phyloP scores from a whole-genome alignment of 2,329 filamentous ascomycete genomes.

The Trichoderma citrinoviride region DNA sequence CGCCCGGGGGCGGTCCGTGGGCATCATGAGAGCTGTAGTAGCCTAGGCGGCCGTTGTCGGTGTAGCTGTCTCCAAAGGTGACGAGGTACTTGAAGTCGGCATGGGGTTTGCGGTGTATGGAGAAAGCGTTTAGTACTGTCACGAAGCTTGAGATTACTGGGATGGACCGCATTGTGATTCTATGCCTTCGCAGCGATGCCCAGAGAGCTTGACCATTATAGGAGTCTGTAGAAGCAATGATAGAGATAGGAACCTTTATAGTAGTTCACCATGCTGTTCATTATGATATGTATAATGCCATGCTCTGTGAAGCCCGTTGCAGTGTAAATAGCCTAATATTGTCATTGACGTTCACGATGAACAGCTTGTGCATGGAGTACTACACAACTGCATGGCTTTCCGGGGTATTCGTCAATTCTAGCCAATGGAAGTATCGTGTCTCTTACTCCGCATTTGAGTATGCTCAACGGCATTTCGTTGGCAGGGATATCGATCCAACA shows the following conservation, averaged over 20 bases:
- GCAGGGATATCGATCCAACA: neutral
- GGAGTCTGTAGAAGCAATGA: neutral
- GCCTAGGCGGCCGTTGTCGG: slow-evolving; percentile 64
- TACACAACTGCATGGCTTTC: neutral
- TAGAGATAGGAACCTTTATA: neutral
- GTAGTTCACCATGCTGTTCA: neutral
- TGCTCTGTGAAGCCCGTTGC: neutral
- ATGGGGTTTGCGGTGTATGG: neutral
- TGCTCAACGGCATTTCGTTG: neutral
- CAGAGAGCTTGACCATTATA: neutral
- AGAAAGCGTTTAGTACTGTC: neutral
- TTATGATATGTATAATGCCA: neutral
- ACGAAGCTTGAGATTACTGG: neutral
- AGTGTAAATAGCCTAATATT: slow-evolving; percentile 8
- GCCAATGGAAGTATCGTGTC: neutral
- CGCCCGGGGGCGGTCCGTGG: neutral
- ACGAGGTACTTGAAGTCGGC: slow-evolving; percentile 45
- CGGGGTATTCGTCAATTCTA: neutral
- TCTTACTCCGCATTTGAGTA: neutral
- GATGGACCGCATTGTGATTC: neutral
- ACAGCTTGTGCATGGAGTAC: neutral
- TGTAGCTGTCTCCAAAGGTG: slow-evolving; percentile 74
- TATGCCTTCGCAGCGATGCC: neutral
- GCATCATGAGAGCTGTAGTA: slow-evolving; percentile 45
- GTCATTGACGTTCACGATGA: neutral